Evolutionary conservation across 2,329 filamentous ascomycete genomes (phyloP).

Genomic region (Pleoardoris graminearum): DNA sequence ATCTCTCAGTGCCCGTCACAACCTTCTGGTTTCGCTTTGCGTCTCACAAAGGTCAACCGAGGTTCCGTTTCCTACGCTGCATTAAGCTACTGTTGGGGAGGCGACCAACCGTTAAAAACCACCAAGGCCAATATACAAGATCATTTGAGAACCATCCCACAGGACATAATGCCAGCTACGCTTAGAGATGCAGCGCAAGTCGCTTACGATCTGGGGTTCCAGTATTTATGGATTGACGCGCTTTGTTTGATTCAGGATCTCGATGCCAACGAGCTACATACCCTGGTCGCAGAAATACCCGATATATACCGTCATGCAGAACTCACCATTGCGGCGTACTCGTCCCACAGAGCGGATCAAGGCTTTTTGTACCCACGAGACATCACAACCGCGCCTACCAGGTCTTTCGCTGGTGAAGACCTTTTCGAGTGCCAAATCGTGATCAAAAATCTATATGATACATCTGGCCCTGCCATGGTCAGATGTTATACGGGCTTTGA

Average conservation of each 20-base stretch:
- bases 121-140: neutral
- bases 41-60: neutral
- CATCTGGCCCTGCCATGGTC: neutral
- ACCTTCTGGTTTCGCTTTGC: neutral
- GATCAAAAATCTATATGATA: neutral
- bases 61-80: neutral
- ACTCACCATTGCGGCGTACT: neutral
- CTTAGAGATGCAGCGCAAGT: conserved; percentile 12
- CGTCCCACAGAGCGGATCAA: neutral
- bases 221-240: conserved; percentile 15
- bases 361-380: neutral
- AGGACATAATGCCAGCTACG: conserved; percentile 9
- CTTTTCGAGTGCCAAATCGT: neutral
- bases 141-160: neutral
- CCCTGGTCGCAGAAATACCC: neutral
- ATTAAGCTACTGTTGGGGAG: neutral
- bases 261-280: neutral
- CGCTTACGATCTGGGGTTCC: conserved; percentile 1
- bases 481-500: neutral
- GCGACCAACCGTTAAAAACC: neutral
- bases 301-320: neutral
- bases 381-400: neutral
- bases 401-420: neutral
- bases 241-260: conserved; percentile 20
- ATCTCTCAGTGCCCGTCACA: neutral